These are phyloP conservation scores for Penicillium concentricum DNA, from an alignment of 2,329 filamentous ascomycete species.

Conservation along the genomic window DNA sequence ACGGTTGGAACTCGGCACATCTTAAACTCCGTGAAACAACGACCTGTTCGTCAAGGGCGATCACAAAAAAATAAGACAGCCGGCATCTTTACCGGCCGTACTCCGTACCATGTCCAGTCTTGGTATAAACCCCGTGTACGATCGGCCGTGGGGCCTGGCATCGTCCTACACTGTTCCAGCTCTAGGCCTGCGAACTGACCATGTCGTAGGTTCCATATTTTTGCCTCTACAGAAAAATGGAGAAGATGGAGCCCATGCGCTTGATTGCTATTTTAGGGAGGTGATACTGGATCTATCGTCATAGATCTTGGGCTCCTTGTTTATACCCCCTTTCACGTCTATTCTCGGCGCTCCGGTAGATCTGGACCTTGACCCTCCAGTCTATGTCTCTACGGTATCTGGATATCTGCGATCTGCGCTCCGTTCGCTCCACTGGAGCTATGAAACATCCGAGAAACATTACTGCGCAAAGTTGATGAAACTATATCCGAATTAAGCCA, in stretches of 20 bases:
- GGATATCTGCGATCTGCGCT: constrained; percentile 3
- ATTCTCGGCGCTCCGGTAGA: not conserved
- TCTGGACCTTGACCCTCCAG: not conserved
- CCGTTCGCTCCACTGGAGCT: constrained; percentile 1
- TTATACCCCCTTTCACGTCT: not conserved
- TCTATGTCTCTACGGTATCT: not conserved
- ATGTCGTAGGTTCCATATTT: not conserved
- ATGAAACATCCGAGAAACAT: constrained; percentile 6
- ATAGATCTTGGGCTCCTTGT: constrained; percentile 4
- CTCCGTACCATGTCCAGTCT: not conserved
- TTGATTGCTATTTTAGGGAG: constrained; percentile 9
- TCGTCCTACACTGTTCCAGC: not conserved
- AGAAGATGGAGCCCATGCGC: not conserved
- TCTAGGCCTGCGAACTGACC: constrained; percentile 1
- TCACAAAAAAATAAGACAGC: not conserved
- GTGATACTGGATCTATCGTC: constrained; percentile 3
- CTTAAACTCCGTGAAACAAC: constrained; percentile 20
- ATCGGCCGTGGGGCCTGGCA: constrained; percentile 12
- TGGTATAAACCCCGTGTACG: constrained; percentile 25
- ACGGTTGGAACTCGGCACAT: constrained; percentile 1
- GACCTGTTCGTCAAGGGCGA: constrained; percentile 16
- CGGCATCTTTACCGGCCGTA: constrained; percentile 1
- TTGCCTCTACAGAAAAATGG: not conserved
- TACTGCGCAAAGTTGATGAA: not conserved
- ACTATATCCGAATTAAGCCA: constrained; percentile 3